Percentiles rank a stretch among this genome's conserved stretches.
Evolutionary conservation across 495 filamentous ascomycete genomes (phyloP).

Genomic region (Aspergillus incahuasiensis): DNA sequence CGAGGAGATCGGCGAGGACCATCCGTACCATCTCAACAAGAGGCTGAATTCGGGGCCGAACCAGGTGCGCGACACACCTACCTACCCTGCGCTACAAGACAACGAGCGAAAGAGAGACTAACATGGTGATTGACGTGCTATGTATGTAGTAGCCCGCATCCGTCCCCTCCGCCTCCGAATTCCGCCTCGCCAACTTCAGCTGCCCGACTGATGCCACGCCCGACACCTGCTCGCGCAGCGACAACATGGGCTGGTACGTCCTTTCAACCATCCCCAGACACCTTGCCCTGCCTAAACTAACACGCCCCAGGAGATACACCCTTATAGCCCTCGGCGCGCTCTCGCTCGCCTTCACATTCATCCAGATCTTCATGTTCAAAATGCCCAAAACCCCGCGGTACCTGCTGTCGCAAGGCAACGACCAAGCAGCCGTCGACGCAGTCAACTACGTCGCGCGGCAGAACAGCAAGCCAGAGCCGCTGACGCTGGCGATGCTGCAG

Average conservation of each 20-base stretch:
- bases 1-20: constrained; percentile 37
- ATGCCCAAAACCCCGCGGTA: constrained; percentile 31
- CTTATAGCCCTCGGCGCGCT: constrained; percentile 28
- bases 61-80: constrained; percentile 8
- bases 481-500: constrained; percentile 28
- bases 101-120: too few species aligned
- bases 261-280: too few species aligned
- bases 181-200: constrained; percentile 34
- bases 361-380: constrained; percentile 31
- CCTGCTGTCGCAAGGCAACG: constrained; percentile 29
- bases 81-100: too few species aligned
- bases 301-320: constrained; percentile 21
- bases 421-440: constrained; percentile 27
- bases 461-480: constrained; percentile 24
- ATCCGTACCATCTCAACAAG: constrained; percentile 34
- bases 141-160: constrained; percentile 39
- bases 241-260: constrained; percentile 34
- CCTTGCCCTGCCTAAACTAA: too few species aligned
- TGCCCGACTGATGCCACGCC: constrained; percentile 26
- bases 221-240: constrained; percentile 20
- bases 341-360: constrained; percentile 25
- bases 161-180: constrained; percentile 38
- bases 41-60: constrained; percentile 44
- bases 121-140: too few species aligned
- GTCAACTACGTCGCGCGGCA: constrained; percentile 29